Evolutionary conservation across 805 yeast genomes (phyloP), one percentile per base, ranked within the genome.

Genomic region (Metschnikowia noctiluminum): DNA sequence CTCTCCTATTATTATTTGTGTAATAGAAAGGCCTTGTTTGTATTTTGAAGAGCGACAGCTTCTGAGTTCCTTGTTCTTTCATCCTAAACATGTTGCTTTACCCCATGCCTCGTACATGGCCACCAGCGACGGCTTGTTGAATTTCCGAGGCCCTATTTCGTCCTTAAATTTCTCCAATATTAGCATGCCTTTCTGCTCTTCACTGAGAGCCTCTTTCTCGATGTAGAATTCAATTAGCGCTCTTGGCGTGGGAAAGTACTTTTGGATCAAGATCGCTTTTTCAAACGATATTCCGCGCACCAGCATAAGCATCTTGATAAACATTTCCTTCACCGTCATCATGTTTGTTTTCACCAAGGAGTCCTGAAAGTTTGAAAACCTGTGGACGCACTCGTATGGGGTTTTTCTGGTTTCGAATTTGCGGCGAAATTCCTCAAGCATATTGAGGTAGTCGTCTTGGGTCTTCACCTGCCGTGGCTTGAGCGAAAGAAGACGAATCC

Each of bases 251-350:
- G 82, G 81, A 60, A 74, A 94, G 38, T 74, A 62, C 15, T 71
- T 70, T 65, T 91, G 97, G 9, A 94, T 82, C 7, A 81, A 80
- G 9, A 81, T 61, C 0, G 99, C 99, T 62, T 87, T 89, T 53
- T 92, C 97, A 30, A 88, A 67, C 0, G 96, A 81, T 1, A 94
- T 74, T 0, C 98, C 99, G 51, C 80, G 77, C 2, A 87, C 77
- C 2, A 90, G 79, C 85, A 90, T 81, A 21, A 94, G 74, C 84
- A 89, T 82, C 40, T 79, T 73, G 1, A 89, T 68, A 57, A 82
- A 92, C 58, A 89, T 68, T 53, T 92, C 97, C 40, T 81, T 81
- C 0, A 89, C 81, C 0, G 96, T 87, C 59, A 78, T 71, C 71
- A 84, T 69, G 27, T 79, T 80, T 2, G 86, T 74, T 61, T 94